Base-by-base conservation (phyloP, 768 basidiomycete genomes). In the Kwoniella botswanensis region DNA sequence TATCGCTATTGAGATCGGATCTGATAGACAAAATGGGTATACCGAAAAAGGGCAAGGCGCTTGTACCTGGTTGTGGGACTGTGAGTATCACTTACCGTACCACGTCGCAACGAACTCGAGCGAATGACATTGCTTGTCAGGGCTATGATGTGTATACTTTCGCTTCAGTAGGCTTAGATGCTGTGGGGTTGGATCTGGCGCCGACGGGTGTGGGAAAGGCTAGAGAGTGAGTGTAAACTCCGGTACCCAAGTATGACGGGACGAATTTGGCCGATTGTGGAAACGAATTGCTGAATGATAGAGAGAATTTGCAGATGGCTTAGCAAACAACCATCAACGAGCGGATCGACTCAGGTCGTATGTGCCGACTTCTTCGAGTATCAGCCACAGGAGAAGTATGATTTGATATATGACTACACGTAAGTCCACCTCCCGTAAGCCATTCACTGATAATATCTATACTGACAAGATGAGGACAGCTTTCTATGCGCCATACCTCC, bases 391-490 rank as follows among this genome's bases (percentile, higher is more conserved):
- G 67, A 74, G n/a, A 67, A 63, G 11, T 80, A 68, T 62, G 71
- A 75, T n/a, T 11, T 82, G 44, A 75, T 80, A 4, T 76, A 74
- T 29, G 81, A 82, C 44, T 82, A 78, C 60, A 82, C 81, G 81
- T 78, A 54, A 65, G 79, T 74, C 22, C 6, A 35, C 35, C 41
- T 29, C 35, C n/a, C 1, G 60, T 41, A n/a, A 58, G 53, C 15
- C 18, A 7, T 35, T 7, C 6, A 35, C 35, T 35, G 7, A 35
- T 1, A 35, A 35, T 35, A 6, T 6, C 35, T 35, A 5, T 35
- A 6, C 35, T 35, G 35, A 35, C 5, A 35, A 35, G 6, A 35
- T 35, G 35, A 17, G 13, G 13, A 29, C 62, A 82, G 81, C n/a
- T 82, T 82, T 67, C 71, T 82, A 2, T 82, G 81, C 56, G 81